A percentile compares a stretch with the other conserved stretches of the same genome.
phyloP scores from a whole-genome alignment of 192 early-diverging fungal species.

The Coemansia brasiliensis region DNA sequence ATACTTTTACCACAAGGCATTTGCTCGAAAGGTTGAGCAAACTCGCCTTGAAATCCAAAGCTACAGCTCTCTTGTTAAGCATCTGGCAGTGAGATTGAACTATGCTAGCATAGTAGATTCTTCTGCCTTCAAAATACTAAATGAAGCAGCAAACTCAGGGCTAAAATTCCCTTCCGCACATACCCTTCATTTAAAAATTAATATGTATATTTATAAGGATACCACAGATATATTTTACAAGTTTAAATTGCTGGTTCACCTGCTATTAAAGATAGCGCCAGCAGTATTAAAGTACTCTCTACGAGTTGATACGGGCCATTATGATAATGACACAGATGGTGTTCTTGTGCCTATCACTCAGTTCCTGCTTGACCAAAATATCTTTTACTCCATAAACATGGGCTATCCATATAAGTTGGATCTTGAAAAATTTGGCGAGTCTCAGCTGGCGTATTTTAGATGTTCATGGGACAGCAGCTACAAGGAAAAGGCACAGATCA shows the following conservation, averaged over 20 bases:
- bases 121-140: conserved; percentile 1
- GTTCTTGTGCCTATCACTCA: not conserved
- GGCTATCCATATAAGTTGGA: not conserved
- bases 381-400: not conserved
- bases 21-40: too few species aligned
- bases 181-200: conserved; percentile 1
- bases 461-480: conserved; percentile 8
- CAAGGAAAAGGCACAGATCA: not conserved
- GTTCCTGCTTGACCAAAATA: not conserved
- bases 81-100: not conserved
- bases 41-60: too few species aligned
- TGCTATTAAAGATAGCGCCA: not conserved
- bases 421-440: not conserved
- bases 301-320: not conserved
- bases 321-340: too few species aligned
- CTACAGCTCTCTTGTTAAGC: too few species aligned
- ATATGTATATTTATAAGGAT: not conserved
- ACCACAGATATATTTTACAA: not conserved
- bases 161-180: not conserved
- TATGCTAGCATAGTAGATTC: not conserved
- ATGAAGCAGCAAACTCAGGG: not conserved
- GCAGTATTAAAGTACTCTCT: not conserved
- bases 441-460: not conserved
- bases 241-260: not conserved
- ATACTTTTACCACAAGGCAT: not conserved